These are phyloP conservation scores for Arthrobotrys pseudoclavata DNA, from an alignment of 2,329 filamentous ascomycete species.

Conservation along the genomic window DNA sequence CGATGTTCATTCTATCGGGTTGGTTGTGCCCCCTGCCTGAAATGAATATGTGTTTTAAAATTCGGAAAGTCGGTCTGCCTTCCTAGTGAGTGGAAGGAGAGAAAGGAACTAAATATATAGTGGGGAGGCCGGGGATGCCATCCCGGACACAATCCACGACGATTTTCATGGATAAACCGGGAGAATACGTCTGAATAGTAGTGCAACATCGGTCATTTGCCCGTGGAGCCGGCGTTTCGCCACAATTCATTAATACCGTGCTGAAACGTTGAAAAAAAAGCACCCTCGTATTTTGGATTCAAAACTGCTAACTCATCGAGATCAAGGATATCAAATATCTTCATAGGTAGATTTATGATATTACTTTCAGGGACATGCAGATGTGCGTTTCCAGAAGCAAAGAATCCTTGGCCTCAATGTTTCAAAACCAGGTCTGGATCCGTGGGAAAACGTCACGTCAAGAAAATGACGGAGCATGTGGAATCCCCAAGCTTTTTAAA, in stretches of 20 bases:
- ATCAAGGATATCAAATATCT: not conserved
- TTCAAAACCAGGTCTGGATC: not conserved
- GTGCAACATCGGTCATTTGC: conserved; percentile 41
- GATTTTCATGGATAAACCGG: conserved; percentile 41
- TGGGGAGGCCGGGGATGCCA: conserved; percentile 24
- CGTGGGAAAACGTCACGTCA: not conserved
- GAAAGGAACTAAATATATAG: conserved; percentile 15
- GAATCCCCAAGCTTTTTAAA: conserved; percentile 22
- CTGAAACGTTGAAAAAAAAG: conserved; percentile 1
- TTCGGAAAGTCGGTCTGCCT: conserved; percentile 62
- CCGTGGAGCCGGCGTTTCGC: conserved; percentile 41
- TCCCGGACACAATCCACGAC: conserved; percentile 19
- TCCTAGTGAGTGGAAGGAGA: conserved; percentile 63
- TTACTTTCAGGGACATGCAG: not conserved
- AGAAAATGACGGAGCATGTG: not conserved
- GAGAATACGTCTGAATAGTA: conserved; percentile 37
- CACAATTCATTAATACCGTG: not conserved
- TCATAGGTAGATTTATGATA: no score
- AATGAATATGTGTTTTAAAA: conserved; percentile 43
- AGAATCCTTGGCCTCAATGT: not conserved
- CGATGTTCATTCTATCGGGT: conserved; percentile 5
- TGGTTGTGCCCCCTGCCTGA: conserved; percentile 14
- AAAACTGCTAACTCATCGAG: not conserved
- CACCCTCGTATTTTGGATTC: not conserved
- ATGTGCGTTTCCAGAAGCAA: not conserved